Conservation (phyloP, 2,329 filamentous ascomycete species). For the Knufia fluminis region DNA sequence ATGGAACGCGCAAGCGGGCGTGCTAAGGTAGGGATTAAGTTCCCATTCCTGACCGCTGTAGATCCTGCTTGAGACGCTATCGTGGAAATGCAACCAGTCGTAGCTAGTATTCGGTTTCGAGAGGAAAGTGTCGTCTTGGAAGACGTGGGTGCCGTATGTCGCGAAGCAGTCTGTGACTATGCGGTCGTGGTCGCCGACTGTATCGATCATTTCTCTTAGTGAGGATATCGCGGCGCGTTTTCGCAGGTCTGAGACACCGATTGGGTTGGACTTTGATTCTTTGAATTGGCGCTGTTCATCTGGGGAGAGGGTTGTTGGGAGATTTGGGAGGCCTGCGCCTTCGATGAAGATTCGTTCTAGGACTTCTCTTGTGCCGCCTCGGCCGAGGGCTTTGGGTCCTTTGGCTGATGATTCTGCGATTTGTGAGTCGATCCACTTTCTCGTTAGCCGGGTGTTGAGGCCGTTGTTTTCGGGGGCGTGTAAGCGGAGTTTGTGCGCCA, state of each 20-base stretch:
- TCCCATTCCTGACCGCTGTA: constrained; percentile 90
- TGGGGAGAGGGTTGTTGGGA: constrained; percentile 29
- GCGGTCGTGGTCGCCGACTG: constrained; percentile 53
- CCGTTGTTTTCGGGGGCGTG: constrained; percentile 21
- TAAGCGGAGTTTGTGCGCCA: constrained; percentile 49
- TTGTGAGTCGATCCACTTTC: constrained; percentile 52
- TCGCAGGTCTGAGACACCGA: constrained; percentile 51
- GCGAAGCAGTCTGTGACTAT: constrained; percentile 66
- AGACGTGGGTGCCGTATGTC: constrained; percentile 76
- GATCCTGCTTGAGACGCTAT: constrained; percentile 66
- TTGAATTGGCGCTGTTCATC: constrained; percentile 31
- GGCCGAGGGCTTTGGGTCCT: constrained; percentile 45
- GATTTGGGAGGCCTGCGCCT: constrained; percentile 52
- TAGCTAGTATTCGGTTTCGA: constrained; percentile 80
- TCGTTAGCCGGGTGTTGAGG: constrained; percentile 37
- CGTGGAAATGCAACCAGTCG: constrained; percentile 94
- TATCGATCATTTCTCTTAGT: constrained; percentile 53
- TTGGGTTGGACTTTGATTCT: constrained; percentile 27
- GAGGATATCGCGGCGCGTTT: constrained; percentile 52
- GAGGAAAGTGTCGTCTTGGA: constrained; percentile 85
- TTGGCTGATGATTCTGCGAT: constrained; percentile 46
- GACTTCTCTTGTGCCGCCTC: constrained; percentile 55
- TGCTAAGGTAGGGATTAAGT: constrained; percentile 73
- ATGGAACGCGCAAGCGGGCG: constrained; percentile 82
- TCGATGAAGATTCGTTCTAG: constrained; percentile 58